Evolutionary conservation across 805 yeast species (phyloP).

Genomic region (Candida glaebosa): DNA sequence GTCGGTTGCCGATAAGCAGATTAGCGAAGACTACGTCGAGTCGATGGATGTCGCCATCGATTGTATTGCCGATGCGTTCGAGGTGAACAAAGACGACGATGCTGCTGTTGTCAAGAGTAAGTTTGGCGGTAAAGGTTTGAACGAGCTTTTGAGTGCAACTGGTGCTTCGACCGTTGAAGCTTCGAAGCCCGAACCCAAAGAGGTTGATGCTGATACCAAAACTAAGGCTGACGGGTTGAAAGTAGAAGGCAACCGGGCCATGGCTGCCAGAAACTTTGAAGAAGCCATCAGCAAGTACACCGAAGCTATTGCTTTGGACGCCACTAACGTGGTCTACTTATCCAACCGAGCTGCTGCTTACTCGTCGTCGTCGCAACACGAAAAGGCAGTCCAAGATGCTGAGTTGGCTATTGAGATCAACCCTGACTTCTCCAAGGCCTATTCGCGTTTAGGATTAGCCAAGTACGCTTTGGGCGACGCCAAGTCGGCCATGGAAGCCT

Average conservation of each 20-base stretch:
- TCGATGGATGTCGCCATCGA: slow-evolving; percentile 92
- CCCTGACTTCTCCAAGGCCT: slow-evolving; percentile 84
- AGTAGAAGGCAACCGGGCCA: slow-evolving; percentile 82
- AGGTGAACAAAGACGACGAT: slow-evolving; percentile 53
- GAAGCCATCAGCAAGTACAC: slow-evolving; percentile 77
- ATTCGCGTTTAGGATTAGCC: slow-evolving; percentile 93
- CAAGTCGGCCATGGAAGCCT: slow-evolving; percentile 85
- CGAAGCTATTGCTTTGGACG: slow-evolving; percentile 67
- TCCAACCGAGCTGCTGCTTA: slow-evolving; percentile 98
- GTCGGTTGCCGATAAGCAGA: slow-evolving; percentile 56
- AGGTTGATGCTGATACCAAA: slow-evolving; percentile 50
- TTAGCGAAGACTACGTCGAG: slow-evolving; percentile 77
- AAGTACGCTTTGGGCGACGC: slow-evolving; percentile 92
- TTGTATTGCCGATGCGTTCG: slow-evolving; percentile 85
- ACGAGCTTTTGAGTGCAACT: slow-evolving; percentile 34
- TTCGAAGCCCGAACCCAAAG: slow-evolving; percentile 13
- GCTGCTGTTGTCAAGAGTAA: slow-evolving; percentile 28
- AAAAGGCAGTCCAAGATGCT: slow-evolving; percentile 80
- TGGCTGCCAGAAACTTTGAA: slow-evolving; percentile 71
- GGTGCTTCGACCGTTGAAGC: slow-evolving; percentile 21
- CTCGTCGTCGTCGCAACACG: slow-evolving; percentile 72
- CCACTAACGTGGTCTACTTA: slow-evolving; percentile 75
- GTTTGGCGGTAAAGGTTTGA: slow-evolving; percentile 48
- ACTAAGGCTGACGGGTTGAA: slow-evolving; percentile 82
- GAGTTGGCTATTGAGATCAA: slow-evolving; percentile 73